A percentile compares a stretch with the other conserved stretches of the same genome.
Conservation (phyloP, 768 basidiomycete genomes). For the Hirschioporus abietinus region DNA sequence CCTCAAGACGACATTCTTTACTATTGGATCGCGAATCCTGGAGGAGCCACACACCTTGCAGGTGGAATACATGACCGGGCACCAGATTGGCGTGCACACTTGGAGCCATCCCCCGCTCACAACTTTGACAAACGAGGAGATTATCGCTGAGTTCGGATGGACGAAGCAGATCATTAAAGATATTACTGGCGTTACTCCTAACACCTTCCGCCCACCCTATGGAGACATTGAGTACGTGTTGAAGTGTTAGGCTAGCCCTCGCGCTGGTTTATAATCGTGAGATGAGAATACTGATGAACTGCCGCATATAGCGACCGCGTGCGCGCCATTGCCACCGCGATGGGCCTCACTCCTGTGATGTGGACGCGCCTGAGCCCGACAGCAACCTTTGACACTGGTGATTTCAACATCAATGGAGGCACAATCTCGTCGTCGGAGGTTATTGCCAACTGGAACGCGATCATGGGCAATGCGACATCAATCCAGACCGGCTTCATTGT, state of each 20-base stretch:
- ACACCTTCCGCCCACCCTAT: conserved; percentile 77
- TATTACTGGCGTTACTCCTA: conserved; percentile 71
- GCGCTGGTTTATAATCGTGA: not conserved
- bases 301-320: conserved; percentile 66
- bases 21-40: conserved; percentile 76
- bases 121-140: conserved; percentile 68
- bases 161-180: conserved; percentile 81
- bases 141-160: conserved; percentile 89
- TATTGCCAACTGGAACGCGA: conserved; percentile 65
- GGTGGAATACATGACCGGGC: conserved; percentile 67
- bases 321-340: conserved; percentile 73
- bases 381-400: conserved; percentile 70
- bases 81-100: conserved; percentile 71
- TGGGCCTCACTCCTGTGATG: conserved; percentile 80
- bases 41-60: conserved; percentile 67
- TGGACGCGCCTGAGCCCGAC: conserved; percentile 67
- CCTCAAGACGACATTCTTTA: conserved; percentile 82
- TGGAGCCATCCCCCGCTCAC: conserved; percentile 75
- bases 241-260: not conserved
- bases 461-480: conserved; percentile 54
- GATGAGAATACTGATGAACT: conserved; percentile 7
- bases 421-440: conserved; percentile 50
- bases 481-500: conserved; percentile 81
- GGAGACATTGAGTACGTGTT: conserved; percentile 66
- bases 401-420: conserved; percentile 78